These are phyloP conservation scores for Penicillium frequentans DNA, from an alignment of 2,329 filamentous ascomycete species.

Conservation along the genomic window DNA sequence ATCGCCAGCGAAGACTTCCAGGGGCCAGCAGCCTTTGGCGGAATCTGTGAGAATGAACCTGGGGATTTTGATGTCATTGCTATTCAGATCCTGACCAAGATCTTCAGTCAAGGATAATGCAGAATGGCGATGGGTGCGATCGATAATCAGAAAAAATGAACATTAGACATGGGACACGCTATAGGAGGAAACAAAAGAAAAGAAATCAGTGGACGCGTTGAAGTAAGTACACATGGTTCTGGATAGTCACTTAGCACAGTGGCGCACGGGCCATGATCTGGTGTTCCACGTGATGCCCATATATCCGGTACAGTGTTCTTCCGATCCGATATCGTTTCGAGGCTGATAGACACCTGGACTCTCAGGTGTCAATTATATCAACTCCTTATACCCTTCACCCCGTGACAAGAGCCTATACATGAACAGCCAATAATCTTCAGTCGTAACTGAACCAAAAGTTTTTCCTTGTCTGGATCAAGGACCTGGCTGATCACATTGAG, in stretches of 20 bases:
- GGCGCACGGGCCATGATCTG: not conserved
- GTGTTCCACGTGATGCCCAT: not conserved
- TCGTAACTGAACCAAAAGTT: too few species aligned
- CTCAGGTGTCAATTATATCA: too few species aligned
- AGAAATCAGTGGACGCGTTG: not conserved
- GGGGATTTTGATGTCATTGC: not conserved
- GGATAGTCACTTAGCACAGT: not conserved
- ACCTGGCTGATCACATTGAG: too few species aligned
- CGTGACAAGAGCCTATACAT: too few species aligned
- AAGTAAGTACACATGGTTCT: not conserved
- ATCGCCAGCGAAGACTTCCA: not conserved
- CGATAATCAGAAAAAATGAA: fast-evolving
- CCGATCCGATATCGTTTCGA: too few species aligned
- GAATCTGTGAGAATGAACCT: not conserved
- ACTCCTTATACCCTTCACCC: too few species aligned
- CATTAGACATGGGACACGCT: not conserved
- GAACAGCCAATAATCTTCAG: too few species aligned
- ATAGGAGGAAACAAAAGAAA: not conserved
- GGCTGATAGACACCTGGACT: too few species aligned
- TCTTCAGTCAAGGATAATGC: not conserved
- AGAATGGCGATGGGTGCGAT: not conserved
- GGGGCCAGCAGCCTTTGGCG: not conserved
- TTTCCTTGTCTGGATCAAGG: too few species aligned
- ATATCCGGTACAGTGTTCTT: too few species aligned
- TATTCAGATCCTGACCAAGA: not conserved